These are phyloP conservation scores for Clonostachys solani DNA, from an alignment of 2,329 filamentous ascomycete genomes.

Conservation along the genomic window DNA sequence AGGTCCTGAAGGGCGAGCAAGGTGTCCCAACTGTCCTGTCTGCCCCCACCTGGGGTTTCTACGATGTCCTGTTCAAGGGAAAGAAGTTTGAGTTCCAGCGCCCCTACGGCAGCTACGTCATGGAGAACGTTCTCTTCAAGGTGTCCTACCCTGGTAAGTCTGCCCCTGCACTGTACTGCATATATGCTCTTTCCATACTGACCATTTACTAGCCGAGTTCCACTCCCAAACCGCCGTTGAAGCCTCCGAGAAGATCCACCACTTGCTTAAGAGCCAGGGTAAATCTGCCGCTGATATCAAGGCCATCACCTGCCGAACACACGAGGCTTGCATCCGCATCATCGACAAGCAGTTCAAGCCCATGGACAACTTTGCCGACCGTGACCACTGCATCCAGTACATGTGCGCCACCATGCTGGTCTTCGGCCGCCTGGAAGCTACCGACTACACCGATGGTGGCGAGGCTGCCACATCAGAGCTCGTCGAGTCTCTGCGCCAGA, in stretches of 20 bases:
- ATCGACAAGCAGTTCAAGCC: conserved; percentile 99
- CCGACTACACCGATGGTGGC: conserved; percentile 87
- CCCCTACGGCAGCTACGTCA: conserved; percentile 95
- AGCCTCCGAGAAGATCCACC: conserved; percentile 83
- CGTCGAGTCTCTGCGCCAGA: conserved; percentile 86
- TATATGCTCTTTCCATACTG: background rate
- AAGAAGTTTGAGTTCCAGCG: conserved; percentile 96
- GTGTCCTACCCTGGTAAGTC: conserved; percentile 87
- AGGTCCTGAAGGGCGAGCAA: conserved; percentile 86
- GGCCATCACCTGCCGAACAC: conserved; percentile 87
- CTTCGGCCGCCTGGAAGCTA: conserved; percentile 89
- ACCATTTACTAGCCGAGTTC: conserved; percentile 65
- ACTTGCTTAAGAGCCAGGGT: conserved; percentile 76
- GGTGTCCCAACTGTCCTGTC: conserved; percentile 91
- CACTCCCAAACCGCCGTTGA: conserved; percentile 98
- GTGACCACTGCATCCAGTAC: conserved; percentile 99
- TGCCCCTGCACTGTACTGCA: background rate
- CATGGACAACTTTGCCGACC: conserved; percentile 99
- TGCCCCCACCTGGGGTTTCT: conserved; percentile 95
- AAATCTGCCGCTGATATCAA: conserved; percentile 95
- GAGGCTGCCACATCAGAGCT: conserved; percentile 89
- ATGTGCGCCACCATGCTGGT: conserved; percentile 97
- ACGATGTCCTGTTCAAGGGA: conserved; percentile 95
- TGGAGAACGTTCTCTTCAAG: conserved; percentile 99
- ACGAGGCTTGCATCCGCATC: conserved; percentile 97